These are phyloP conservation scores for Prunus fruticosa DNA, from an alignment of 306 rosid species.

Conservation along the genomic window DNA sequence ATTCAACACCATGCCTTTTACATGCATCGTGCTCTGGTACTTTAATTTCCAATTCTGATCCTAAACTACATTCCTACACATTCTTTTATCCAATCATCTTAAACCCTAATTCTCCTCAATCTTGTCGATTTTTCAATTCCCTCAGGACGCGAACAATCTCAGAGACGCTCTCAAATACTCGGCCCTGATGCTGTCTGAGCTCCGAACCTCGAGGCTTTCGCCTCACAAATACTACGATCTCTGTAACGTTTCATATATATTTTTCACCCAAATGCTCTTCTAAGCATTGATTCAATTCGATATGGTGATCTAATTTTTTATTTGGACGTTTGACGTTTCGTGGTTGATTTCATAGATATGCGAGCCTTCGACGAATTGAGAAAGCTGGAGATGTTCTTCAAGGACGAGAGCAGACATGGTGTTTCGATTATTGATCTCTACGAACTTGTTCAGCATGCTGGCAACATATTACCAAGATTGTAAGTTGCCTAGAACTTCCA, in stretches of 20 bases:
- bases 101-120: conserved; percentile 11
- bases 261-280: not conserved
- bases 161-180: conserved; percentile 87
- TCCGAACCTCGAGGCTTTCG: conserved; percentile 92
- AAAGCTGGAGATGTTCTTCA: conserved; percentile 86
- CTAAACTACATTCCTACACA: not conserved
- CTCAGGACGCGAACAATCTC: conserved; percentile 80
- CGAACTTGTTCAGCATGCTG: conserved; percentile 97
- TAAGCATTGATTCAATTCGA: not conserved
- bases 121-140: conserved; percentile 7
- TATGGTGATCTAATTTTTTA: not conserved
- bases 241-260: conserved; percentile 36
- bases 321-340: not conserved
- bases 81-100: not conserved
- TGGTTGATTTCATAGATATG: conserved; percentile 53
- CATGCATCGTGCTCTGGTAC: conserved; percentile 92
- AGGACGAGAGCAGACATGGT: conserved; percentile 85
- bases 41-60: not conserved
- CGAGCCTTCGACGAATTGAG: conserved; percentile 91
- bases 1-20: conserved; percentile 89
- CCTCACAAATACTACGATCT: conserved; percentile 89
- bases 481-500: conserved; percentile 24
- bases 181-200: conserved; percentile 86
- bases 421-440: conserved; percentile 73
- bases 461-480: conserved; percentile 92